A percentile compares a stretch with the other conserved stretches of the same genome.
phyloP scores from a whole-genome alignment of 1,284 basidiomycete genomes.

The Leccinum griseonigrum region DNA sequence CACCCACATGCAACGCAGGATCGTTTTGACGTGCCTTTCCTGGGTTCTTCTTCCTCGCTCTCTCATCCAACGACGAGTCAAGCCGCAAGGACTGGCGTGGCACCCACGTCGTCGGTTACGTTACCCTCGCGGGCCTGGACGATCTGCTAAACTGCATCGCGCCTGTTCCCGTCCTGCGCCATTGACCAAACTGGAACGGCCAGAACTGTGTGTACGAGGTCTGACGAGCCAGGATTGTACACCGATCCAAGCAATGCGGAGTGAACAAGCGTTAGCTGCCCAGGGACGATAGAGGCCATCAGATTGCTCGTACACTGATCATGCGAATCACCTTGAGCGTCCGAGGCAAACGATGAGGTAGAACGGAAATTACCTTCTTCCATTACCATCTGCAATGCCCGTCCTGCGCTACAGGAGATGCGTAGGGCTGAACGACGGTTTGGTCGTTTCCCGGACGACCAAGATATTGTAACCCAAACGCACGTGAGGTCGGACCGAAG shows the following conservation, averaged over 20 bases:
- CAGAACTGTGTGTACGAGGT: background rate
- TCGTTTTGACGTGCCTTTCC: background rate
- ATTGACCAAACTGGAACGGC: background rate
- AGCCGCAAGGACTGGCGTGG: background rate
- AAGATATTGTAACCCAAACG: constrained; percentile 31
- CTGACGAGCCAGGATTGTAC: background rate
- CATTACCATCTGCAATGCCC: constrained; percentile 62
- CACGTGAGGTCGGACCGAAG: constrained; percentile 23
- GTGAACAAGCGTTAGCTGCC: constrained; percentile 54
- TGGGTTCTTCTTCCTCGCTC: no score
- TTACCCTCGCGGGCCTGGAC: background rate
- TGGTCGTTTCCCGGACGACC: constrained; percentile 30
- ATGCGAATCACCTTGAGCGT: constrained; percentile 4
- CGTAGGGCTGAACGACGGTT: constrained; percentile 16
- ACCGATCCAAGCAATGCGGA: background rate
- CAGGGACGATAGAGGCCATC: constrained; percentile 57
- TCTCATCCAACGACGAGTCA: background rate
- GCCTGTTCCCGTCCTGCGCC: background rate
- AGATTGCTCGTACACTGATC: constrained; percentile 48
- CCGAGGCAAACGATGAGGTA: background rate
- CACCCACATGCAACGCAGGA: background rate
- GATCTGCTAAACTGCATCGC: background rate
- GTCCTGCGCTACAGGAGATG: constrained; percentile 32
- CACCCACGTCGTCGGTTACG: background rate
- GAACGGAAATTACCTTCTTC: constrained; percentile 48